Conservation (phyloP, 768 basidiomycete genomes). For the Termitomyces eurrhizus region DNA sequence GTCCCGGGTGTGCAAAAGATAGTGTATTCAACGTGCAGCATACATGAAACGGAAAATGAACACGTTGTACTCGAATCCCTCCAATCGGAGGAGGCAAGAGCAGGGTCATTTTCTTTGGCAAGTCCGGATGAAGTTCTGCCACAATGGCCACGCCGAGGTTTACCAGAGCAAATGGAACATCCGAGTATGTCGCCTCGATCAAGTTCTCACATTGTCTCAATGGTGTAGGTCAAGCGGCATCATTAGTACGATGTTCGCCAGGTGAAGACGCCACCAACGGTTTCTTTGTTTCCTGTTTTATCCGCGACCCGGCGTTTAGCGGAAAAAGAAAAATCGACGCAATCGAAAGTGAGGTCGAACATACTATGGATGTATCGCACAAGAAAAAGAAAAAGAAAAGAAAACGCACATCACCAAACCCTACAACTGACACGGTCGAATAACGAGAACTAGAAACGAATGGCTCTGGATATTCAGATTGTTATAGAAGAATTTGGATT, state of each 20-base stretch:
- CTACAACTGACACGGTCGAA: not conserved
- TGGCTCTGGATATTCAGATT: not conserved
- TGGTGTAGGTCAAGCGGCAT: conserved; percentile 47
- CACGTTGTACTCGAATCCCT: conserved; percentile 79
- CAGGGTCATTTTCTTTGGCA: conserved; percentile 65
- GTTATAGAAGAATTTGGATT: conserved; percentile 10
- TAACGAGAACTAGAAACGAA: not conserved
- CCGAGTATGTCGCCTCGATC: conserved; percentile 36
- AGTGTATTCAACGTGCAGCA: conserved; percentile 97
- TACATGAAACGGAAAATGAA: conserved; percentile 91
- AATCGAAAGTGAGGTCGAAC: conserved; percentile 15
- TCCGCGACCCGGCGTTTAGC: conserved; percentile 25
- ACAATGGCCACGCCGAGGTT: conserved; percentile 78
- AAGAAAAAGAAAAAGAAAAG: conserved; percentile 21
- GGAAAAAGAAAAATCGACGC: conserved; percentile 23
- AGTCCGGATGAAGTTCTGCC: conserved; percentile 66
- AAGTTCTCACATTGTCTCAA: conserved; percentile 2
- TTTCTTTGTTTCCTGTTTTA: conserved; percentile 96
- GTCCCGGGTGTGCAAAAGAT: conserved; percentile 77
- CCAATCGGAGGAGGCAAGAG: conserved; percentile 61
- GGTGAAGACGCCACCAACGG: conserved; percentile 91
- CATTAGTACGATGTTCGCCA: conserved; percentile 69
- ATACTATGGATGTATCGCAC: conserved; percentile 5
- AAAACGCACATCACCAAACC: conserved; percentile 3
- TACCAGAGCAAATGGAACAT: conserved; percentile 56